These are phyloP conservation scores for Croton setiger DNA, from an alignment of 441 rosid genomes.

Conservation along the genomic window DNA sequence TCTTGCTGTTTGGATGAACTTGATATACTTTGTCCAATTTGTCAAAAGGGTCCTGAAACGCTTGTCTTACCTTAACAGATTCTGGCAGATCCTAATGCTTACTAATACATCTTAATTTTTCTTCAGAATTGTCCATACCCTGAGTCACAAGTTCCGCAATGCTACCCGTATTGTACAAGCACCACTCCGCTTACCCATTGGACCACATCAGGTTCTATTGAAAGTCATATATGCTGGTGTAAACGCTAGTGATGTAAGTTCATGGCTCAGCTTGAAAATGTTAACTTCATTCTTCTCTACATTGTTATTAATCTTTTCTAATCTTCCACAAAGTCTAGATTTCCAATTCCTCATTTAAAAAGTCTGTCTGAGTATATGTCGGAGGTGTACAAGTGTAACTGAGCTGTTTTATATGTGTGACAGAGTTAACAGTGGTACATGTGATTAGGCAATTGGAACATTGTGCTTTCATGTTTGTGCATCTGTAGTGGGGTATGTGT, in stretches of 20 bases:
- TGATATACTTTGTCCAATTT: not conserved
- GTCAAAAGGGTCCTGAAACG: not conserved
- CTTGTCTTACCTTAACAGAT: not conserved
- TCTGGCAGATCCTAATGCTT: slow-evolving; percentile 17
- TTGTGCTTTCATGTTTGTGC: not conserved
- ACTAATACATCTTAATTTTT: slow-evolving; percentile 25
- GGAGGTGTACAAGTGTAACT: not conserved
- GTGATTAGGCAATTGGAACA: not conserved
- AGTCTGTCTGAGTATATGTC: no score
- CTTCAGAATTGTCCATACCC: slow-evolving; percentile 81
- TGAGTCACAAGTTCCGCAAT: slow-evolving; percentile 81
- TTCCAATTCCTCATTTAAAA: slow-evolving; percentile 1
- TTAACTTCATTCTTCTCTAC: slow-evolving; percentile 8
- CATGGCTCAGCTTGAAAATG: slow-evolving; percentile 17
- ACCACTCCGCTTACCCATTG: slow-evolving; percentile 59
- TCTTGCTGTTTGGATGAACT: slow-evolving; percentile 12
- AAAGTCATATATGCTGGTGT: slow-evolving; percentile 94
- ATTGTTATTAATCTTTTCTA: not conserved
- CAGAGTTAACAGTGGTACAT: no score
- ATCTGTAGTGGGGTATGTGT: not conserved
- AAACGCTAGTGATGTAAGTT: slow-evolving; percentile 99
- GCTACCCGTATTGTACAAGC: slow-evolving; percentile 62
- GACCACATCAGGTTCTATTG: slow-evolving; percentile 68
- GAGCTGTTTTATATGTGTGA: not conserved
- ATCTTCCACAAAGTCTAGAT: slow-evolving; percentile 6